Base-by-base conservation (phyloP, 495 filamentous ascomycete genomes). In the Rhypophila decipiens region DNA sequence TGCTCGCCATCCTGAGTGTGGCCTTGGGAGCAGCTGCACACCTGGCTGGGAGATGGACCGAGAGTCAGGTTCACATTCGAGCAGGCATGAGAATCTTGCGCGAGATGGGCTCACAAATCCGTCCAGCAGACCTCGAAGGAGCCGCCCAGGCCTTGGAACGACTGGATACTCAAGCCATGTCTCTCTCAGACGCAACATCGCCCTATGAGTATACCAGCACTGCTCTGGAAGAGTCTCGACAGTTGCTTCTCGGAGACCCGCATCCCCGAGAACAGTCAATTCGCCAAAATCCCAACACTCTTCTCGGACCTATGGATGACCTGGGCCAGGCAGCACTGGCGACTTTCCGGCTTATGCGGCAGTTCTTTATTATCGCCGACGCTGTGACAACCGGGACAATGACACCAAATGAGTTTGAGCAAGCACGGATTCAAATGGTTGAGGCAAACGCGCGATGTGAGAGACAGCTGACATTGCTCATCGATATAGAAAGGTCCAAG, bases 11-110 rank as follows among this genome's bases (percentile, higher is more conserved):
- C 1, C 9, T 59, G 13, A 56, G 52, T 18, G 38, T 47, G 1
- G 50, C 55, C 7, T 43, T 60, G 1, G 57, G 51, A 4, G 57
- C 53, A 2, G 51, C 44, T 0, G 46, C 57, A 1, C 40, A 55
- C 8, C 46, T 60, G 15, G 35, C 53, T 3, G 57, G 57, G 2
- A 2, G 37, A 13, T 60, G 45, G 42, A 9, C 23, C 11, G 50
- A 54, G 4, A 52, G 41, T 13, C 47, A 42, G 5, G 39, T 60
- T 0, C 53, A 57, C 17, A 45, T 56, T 12, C 21, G n/a, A 4
- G 42, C 53, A 12, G 57, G 57, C 17, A 46, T 42, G 24, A 36
- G 35, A 2, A 36, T 59, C 11, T 21, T 59, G 12, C 19, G 33
- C 10, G 23, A 35, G 18, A 18, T 47, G 17, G 18, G 39, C 7